A percentile compares a stretch with the other conserved stretches of the same genome.
These are phyloP conservation scores for Monascus ruber DNA, from an alignment of 2,329 filamentous ascomycete species.

Conservation along the genomic window DNA sequence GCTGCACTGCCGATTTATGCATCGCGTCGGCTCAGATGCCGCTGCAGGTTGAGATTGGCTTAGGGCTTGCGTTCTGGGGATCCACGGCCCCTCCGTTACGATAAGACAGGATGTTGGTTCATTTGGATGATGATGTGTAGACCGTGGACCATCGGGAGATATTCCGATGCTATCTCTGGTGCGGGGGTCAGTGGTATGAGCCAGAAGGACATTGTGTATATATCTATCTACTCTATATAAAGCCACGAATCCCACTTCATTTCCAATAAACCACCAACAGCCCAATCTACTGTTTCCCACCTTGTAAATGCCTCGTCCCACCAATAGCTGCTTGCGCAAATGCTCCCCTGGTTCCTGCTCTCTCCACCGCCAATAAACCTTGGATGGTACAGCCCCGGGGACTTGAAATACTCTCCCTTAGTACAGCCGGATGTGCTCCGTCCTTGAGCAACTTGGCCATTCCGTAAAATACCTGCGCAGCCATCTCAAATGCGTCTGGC, in stretches of 20 bases:
- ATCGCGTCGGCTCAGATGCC: too few relatives aligned
- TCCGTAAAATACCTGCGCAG: slow-evolving; percentile 49
- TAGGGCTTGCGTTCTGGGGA: too few relatives aligned
- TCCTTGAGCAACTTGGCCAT: slow-evolving; percentile 46
- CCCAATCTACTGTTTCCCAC: slow-evolving; percentile 3
- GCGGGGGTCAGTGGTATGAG: too few relatives aligned
- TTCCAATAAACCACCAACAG: not conserved
- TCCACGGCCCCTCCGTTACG: too few relatives aligned
- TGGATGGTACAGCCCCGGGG: slow-evolving; percentile 54
- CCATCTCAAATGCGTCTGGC: slow-evolving; percentile 50
- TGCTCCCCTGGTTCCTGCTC: slow-evolving; percentile 43
- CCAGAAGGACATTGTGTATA: too few relatives aligned
- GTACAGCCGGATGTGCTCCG: slow-evolving; percentile 49
- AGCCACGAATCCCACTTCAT: not conserved
- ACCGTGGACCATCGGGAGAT: too few relatives aligned
- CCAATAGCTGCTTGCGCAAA: slow-evolving; percentile 41
- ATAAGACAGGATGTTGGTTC: too few relatives aligned
- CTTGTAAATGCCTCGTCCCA: slow-evolving; percentile 17
- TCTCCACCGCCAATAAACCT: slow-evolving; percentile 48
- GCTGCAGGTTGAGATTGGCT: too few relatives aligned
- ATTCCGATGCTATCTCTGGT: too few relatives aligned
- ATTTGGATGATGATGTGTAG: too few relatives aligned
- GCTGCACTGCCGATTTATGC: too few relatives aligned
- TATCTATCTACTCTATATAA: not conserved
- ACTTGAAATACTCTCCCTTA: slow-evolving; percentile 51